Base-by-base conservation (phyloP, 352 stramenopile genomes). In the Pythium rishiriense region DNA sequence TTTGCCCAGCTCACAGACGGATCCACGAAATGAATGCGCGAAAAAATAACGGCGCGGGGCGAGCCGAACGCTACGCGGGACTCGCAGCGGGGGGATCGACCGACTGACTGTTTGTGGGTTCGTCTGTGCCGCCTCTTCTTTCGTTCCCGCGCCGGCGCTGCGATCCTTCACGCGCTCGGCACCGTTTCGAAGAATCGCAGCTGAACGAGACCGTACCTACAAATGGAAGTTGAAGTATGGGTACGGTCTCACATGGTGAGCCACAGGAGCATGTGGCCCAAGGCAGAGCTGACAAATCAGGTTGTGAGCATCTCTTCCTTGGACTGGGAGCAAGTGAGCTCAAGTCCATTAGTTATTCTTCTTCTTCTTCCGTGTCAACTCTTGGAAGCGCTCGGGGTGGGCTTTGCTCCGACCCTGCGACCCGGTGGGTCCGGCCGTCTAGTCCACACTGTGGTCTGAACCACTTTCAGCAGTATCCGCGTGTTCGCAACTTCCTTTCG, bases 201-300 rank as follows among this genome's bases (percentile, higher is more conserved):
- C 37, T 43, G 37, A 43, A 4, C 28, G 2, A 14, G 1, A 29
- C 24, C n/a, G 12, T 31, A 9, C 3, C 31, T 15, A 11, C 45
- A 29, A 35, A 33, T n/a, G 4, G 11, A 1, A 22, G 47, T 49
- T 46, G 52, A 46, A 58, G 19, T 33, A 4, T 19, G 10, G 35
- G 51, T 3, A 49, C 52, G 37, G 52, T 37, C 24, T 49, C 52
- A 58, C 35, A 28, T 58, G 37, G 4, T 21, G 39, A 21, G 12
- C 54, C 41, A 61, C 24, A 50, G 6, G 10, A 4, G 5, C 12
- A 51, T 60, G 53, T 60, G 53, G 53, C 37, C 39, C 53, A 48
- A 2, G 37, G 14, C 14, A n/a, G 2, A 39, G 2, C 1, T 39
- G 33, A 10, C 17, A 17, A 14, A 39, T 14, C 33, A 39, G 9